Evolutionary conservation across 2,329 filamentous ascomycete species (phyloP).

Genomic region (Colletotrichum abscissum): DNA sequence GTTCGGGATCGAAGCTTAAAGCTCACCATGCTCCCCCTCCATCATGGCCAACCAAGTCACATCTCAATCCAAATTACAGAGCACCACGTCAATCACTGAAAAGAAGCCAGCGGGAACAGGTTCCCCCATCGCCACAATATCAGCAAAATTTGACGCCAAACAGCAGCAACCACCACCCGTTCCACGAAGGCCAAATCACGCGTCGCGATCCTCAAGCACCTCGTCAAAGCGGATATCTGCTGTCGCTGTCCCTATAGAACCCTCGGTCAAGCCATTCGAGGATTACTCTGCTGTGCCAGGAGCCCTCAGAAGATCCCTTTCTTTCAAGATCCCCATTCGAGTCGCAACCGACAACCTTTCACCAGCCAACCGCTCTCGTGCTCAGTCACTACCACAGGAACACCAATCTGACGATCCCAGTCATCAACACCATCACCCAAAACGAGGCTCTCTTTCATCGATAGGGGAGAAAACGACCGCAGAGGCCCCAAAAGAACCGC

Average conservation of each 20-base stretch:
- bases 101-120: constrained; percentile 12
- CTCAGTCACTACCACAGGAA: constrained; percentile 24
- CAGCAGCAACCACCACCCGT: constrained; percentile 8
- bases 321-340: constrained; percentile 30
- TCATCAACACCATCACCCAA: constrained; percentile 8
- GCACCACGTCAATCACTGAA: not conserved
- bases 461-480: constrained; percentile 11
- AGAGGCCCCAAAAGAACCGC: not conserved
- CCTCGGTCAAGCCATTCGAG: constrained; percentile 12
- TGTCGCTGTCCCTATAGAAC: constrained; percentile 4
- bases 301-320: constrained; percentile 31
- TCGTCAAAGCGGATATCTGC: constrained; percentile 29
- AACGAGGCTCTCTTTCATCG: constrained; percentile 15
- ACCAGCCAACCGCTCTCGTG: constrained; percentile 11
- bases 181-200: constrained; percentile 7
- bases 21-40: constrained; percentile 27
- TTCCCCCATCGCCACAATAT: constrained; percentile 24
- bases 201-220: constrained; percentile 18
- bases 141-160: constrained; percentile 7
- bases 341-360: constrained; percentile 20
- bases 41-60: constrained; percentile 20
- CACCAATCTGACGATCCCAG: not conserved
- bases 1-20: constrained; percentile 21
- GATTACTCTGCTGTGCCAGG: constrained; percentile 23
- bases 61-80: not conserved